phyloP scores from a whole-genome alignment of 495 filamentous ascomycete genomes.

The Lophium mytilinum region DNA sequence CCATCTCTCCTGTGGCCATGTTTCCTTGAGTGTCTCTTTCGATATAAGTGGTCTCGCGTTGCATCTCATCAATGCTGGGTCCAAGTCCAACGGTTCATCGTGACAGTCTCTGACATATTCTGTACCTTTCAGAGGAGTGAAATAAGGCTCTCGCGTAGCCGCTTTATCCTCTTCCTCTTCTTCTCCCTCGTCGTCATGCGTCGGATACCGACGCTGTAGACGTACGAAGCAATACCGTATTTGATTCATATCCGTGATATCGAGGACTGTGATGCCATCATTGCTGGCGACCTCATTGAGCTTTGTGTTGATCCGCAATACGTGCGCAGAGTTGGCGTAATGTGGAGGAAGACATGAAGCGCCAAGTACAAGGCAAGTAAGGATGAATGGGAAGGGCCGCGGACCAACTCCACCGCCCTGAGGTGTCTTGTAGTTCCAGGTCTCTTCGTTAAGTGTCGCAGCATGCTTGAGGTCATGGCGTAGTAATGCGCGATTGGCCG shows the following conservation, averaged over 20 bases:
- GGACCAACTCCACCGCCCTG: background rate
- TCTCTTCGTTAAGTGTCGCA: background rate
- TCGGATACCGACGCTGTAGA: background rate
- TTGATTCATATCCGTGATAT: constrained; percentile 3
- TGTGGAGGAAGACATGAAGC: background rate
- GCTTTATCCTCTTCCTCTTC: background rate
- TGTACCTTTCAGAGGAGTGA: background rate
- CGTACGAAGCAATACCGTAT: constrained; percentile 8
- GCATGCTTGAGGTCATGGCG: constrained; percentile 2
- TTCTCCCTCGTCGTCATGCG: background rate
- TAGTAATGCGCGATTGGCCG: too few species aligned
- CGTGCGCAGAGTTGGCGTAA: background rate
- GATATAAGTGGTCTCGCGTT: too few species aligned
- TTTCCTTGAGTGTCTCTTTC: too few species aligned
- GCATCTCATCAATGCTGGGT: too few species aligned
- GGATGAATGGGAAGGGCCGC: constrained; percentile 9
- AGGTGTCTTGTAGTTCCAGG: background rate
- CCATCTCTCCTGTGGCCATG: too few species aligned
- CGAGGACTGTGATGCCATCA: constrained; percentile 16
- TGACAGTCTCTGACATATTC: background rate
- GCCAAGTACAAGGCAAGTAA: constrained; percentile 10
- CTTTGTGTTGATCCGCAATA: background rate
- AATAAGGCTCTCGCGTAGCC: background rate
- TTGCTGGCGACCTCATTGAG: constrained; percentile 14
- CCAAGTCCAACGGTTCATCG: background rate